Evolutionary conservation across 176 grass and related monocot species (phyloP), one percentile per base, ranked within the genome.

Genomic region (Cocos nucifera): DNA sequence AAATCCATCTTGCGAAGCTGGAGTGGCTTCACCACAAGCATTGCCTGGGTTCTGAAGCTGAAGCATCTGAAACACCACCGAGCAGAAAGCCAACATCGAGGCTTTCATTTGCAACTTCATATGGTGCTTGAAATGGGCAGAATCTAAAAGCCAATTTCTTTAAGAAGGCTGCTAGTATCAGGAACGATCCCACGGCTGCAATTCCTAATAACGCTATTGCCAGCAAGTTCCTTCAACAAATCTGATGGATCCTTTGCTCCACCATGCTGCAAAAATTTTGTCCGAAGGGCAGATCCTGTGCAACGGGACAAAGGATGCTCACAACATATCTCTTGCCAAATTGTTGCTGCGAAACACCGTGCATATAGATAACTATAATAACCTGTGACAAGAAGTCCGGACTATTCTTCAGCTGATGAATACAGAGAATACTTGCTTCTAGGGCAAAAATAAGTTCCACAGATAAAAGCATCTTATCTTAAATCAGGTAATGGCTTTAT

Each of bases 351-450:
- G 67, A 96, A 90, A 72, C 92, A 96, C 77, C 83, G 78, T 58
- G 92, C 92, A 69, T 96, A 90, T n/a, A 90, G 73, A 69, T 96
- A 96, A 55, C 65, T 96, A 67, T 96, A 96, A 64, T 96, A 96
- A 26, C 92, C 92, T 88, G 78, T 22, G 80, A 71, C 44, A 19
- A 48, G 17, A 72, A 48, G 19, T 24, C 23, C 15, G 20, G 9
- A 49, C 6, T 15, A 53, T 5, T 17, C 19, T 62, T 54, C 35
- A 44, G 35, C 9, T 44, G 35, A 44, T 44, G 35, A 44, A 44
- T 44, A 44, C 10, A 44, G 6, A 44, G 35, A 10, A 1, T 12
- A 44, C 9, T 44, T 14, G 35, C 35, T 44, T 44, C 28, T 30
- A 6, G 10, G 14, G 35, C 8, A 44, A 44, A 44, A 44, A 44